Evolutionary conservation across 2,329 filamentous ascomycete genomes (phyloP).

Genomic region (Thielaviopsis musarum): DNA sequence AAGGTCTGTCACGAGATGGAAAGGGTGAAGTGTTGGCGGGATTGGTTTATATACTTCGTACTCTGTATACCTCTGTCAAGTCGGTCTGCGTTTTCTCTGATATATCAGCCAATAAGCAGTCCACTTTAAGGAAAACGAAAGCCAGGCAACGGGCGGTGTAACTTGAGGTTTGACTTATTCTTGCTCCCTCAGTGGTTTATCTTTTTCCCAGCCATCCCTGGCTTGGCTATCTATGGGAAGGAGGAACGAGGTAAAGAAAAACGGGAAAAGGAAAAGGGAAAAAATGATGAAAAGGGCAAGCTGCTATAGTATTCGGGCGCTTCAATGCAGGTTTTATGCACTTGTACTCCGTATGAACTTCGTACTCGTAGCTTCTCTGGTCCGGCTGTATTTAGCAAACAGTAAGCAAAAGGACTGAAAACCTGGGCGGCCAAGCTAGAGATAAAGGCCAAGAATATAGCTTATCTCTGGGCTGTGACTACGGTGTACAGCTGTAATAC

Average conservation of each 20-base stretch:
- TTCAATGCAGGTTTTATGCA: not conserved
- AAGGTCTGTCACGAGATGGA: not conserved
- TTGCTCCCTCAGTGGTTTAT: too few species aligned
- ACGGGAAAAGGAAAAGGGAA: not conserved
- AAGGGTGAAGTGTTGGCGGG: not conserved
- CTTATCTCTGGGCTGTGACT: not conserved
- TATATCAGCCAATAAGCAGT: not conserved
- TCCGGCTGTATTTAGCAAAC: too few species aligned
- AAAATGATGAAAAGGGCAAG: not conserved
- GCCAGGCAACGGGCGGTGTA: not conserved
- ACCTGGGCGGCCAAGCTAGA: too few species aligned
- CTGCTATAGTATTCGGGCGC: not conserved
- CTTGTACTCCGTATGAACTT: not conserved
- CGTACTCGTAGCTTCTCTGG: not conserved
- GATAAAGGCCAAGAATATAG: not conserved
- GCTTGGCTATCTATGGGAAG: not conserved
- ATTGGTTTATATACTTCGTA: too few species aligned
- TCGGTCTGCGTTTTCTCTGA: not conserved
- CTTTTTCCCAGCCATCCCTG: too few species aligned
- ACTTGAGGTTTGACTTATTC: not conserved
- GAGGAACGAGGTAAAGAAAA: not conserved
- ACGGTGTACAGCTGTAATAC: not conserved
- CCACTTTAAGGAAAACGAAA: not conserved
- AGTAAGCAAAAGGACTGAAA: too few species aligned
- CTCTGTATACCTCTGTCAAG: too few species aligned